Evolutionary conservation across 805 yeast species (phyloP).

Genomic region (Ogataea paradorogensis): DNA sequence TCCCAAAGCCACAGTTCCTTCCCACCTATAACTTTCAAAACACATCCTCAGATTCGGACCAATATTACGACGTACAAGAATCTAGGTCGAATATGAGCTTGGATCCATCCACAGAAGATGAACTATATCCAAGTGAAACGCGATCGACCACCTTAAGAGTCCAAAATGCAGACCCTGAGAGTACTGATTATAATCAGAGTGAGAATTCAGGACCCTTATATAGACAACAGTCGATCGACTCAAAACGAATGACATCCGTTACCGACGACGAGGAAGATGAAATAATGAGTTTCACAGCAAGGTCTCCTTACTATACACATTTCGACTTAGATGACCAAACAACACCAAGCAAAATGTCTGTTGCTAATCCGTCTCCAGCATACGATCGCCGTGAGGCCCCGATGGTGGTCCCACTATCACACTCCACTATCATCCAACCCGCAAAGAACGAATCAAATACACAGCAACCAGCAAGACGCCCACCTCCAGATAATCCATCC

Average conservation of each 20-base stretch:
- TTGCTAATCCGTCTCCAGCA: constrained; percentile 22
- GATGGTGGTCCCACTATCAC: constrained; percentile 31
- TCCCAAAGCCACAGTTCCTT: not conserved
- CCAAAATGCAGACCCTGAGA: constrained; percentile 1
- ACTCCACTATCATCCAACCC: constrained; percentile 22
- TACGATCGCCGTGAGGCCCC: constrained; percentile 42
- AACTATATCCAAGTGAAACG: constrained; percentile 11
- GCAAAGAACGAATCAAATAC: constrained; percentile 14
- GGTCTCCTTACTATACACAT: constrained; percentile 32
- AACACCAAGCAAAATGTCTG: constrained; percentile 22
- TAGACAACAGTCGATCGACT: constrained; percentile 14
- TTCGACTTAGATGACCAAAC: constrained; percentile 22
- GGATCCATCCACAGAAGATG: constrained; percentile 8
- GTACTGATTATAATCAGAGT: not conserved
- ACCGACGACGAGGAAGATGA: constrained; percentile 11
- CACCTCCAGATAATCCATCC: constrained; percentile 39
- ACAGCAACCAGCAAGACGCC: constrained; percentile 28
- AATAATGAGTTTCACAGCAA: constrained; percentile 35
- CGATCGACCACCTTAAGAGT: constrained; percentile 2
- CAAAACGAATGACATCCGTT: constrained; percentile 2
- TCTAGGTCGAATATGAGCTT: constrained; percentile 9
- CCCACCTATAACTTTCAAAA: not conserved
- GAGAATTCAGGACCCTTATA: constrained; percentile 10
- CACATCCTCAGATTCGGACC: constrained; percentile 3
- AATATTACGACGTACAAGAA: constrained; percentile 18